Base-by-base conservation (phyloP, 176 grass and related monocot genomes). In the Juncus inflexus region DNA sequence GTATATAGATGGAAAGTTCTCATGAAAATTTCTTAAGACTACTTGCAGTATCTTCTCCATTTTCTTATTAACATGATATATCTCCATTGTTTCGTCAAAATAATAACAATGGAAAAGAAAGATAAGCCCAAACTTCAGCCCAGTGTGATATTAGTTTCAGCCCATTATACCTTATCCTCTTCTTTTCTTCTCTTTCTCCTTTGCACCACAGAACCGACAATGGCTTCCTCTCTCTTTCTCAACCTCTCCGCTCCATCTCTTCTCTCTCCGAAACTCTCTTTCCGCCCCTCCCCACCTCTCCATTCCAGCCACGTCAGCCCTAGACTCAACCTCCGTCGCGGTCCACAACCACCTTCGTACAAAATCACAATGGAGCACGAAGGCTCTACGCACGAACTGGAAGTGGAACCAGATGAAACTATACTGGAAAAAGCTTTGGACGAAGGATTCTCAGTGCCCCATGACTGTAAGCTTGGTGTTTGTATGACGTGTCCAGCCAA, bases 401-500 rank as follows among this genome's bases (percentile, higher is more conserved):
- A 97, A n/a, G 83, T 97, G 70, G 76, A 52, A 65, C 76, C 64
- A 13, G 92, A 86, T 36, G 87, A 97, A 82, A 90, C 85, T 12
- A 96, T 96, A 67, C 87, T 96, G 13, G 83, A 76, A 39, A 82
- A 81, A 12, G 87, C 87, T 57, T 76, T 96, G 64, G 92, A 91
- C 12, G 92, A 97, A 64, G 92, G 92, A 13, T 64, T 97, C 63
- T 74, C 63, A 11, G 82, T 97, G 62, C 85, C 92, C 16, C 92
- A 97, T 66, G 92, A 97, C 84, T 97, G 92, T 79, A 91, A 97
- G 87, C 87, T 91, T 4, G 87, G 92, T 3, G 92, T 97, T 37
- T 97, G 92, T 82, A 97, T 97, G 92, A 91, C 92, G 6, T 97
- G 92, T 74, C 92, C 92, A 0, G 92, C 92, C 4, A 81, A 84